Percentiles rank a stretch among this genome's conserved stretches.
These are phyloP conservation scores for Ophiostoma montium DNA, from an alignment of 2,329 filamentous ascomycete genomes.

Conservation along the genomic window DNA sequence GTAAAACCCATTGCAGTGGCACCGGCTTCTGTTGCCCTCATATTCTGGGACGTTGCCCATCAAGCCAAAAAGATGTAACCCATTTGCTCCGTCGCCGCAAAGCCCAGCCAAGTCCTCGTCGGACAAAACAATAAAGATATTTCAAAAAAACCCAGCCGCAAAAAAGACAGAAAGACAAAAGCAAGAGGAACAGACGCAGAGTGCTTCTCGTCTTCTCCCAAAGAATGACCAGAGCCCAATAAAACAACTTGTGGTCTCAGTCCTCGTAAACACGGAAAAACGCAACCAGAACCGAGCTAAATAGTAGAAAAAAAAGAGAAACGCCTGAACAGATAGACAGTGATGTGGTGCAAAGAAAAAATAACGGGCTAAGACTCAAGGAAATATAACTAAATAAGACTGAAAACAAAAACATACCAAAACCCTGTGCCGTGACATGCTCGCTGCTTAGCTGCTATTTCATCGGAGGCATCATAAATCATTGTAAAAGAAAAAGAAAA, in stretches of 20 bases:
- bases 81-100: neutral
- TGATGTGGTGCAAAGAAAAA: neutral
- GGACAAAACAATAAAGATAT: neutral
- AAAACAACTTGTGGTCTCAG: too few species aligned
- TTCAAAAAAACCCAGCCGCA: neutral
- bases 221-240: too few species aligned
- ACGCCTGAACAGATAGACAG: neutral
- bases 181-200: neutral
- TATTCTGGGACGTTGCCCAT: slow-evolving; percentile 6
- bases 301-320: neutral
- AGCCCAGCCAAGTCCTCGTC: slow-evolving; percentile 5
- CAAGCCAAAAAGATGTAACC: neutral
- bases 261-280: too few species aligned
- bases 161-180: neutral
- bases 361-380: neutral
- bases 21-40: slow-evolving; percentile 3
- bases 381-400: neutral
- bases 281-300: neutral
- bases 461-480: slow-evolving; percentile 15
- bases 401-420: neutral
- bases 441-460: slow-evolving; percentile 7
- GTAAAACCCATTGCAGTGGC: slow-evolving; percentile 1
- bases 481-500: slow-evolving; percentile 8
- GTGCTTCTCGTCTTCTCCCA: too few species aligned
- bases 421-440: neutral